Evolutionary conservation across 1,139 yeast genomes (phyloP).

Genomic region (Debaryomyces subglobosus): DNA sequence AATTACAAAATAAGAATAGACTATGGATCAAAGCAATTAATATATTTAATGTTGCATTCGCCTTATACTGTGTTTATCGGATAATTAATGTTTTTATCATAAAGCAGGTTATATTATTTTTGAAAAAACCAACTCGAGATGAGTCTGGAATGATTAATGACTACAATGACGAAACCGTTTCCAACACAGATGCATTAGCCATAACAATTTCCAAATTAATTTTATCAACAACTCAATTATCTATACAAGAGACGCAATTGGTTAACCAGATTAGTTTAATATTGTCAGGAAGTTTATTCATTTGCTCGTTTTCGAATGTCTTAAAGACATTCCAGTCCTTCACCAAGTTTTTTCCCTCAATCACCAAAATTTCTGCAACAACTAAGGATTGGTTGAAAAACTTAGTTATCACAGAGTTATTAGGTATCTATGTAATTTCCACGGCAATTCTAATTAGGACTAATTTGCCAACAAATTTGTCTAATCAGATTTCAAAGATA

Average conservation of each 20-base stretch:
- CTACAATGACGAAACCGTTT: constrained; percentile 21
- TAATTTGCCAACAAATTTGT: constrained; percentile 66
- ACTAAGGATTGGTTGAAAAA: constrained; percentile 43
- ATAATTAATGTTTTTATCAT: constrained; percentile 50
- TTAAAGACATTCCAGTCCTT: constrained; percentile 52
- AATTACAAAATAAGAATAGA: constrained; percentile 7
- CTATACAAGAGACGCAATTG: constrained; percentile 53
- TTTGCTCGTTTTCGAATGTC: constrained; percentile 70
- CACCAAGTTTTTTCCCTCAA: constrained; percentile 35
- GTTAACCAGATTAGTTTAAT: constrained; percentile 66
- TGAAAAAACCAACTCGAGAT: background rate
- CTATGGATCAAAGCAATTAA: constrained; percentile 9
- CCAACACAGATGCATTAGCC: constrained; percentile 60
- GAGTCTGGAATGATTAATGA: background rate
- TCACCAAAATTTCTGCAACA: constrained; percentile 24
- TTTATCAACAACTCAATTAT: constrained; percentile 27
- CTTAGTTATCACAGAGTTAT: constrained; percentile 65
- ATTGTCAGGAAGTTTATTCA: constrained; percentile 65
- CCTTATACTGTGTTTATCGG: constrained; percentile 68
- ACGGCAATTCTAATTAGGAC: constrained; percentile 78
- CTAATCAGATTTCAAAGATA: constrained; percentile 51
- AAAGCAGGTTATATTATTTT: constrained; percentile 34
- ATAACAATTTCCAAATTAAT: constrained; percentile 62
- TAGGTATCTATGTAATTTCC: constrained; percentile 80
- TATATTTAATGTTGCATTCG: constrained; percentile 38